These are phyloP conservation scores for Hypoxylon sp. DNA, from an alignment of 2,329 filamentous ascomycete genomes.

Conservation along the genomic window DNA sequence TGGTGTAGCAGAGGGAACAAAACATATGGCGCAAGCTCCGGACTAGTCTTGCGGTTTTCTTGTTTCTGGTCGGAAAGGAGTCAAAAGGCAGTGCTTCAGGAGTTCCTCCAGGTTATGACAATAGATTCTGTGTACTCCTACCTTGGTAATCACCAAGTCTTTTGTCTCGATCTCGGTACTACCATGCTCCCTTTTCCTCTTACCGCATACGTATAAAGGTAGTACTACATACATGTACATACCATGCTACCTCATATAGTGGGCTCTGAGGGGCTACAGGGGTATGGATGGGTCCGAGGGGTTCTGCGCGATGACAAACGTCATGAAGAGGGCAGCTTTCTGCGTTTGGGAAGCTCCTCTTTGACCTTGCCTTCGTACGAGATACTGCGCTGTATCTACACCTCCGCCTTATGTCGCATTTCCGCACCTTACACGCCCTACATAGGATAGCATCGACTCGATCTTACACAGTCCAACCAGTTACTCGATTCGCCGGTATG, in stretches of 20 bases:
- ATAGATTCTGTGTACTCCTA: constrained; percentile 10
- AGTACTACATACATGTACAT: too few species aligned
- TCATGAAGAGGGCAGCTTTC: constrained; percentile 10
- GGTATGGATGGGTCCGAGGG: constrained; percentile 8
- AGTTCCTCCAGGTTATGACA: constrained; percentile 1
- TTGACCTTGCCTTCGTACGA: too few species aligned
- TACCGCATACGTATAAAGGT: too few species aligned
- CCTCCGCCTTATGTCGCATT: constrained; percentile 41
- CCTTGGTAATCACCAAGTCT: constrained; percentile 2
- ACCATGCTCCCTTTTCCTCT: too few species aligned
- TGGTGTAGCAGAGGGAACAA: constrained; percentile 7
- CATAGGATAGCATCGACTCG: constrained; percentile 42
- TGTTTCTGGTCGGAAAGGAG: neutral
- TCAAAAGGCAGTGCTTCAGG: constrained; percentile 3
- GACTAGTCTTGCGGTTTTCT: constrained; percentile 3
- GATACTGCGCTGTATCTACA: neutral
- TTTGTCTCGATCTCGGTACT: neutral
- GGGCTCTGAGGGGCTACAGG: constrained; percentile 11
- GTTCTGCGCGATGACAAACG: constrained; percentile 19
- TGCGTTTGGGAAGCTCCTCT: too few species aligned
- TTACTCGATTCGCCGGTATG: constrained; percentile 32
- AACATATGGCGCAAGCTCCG: constrained; percentile 16
- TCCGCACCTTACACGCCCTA: constrained; percentile 40
- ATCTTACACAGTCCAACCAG: constrained; percentile 38
- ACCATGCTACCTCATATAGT: neutral